Base-by-base conservation (phyloP, 106 monocot genomes). In the Acanthochlamys bracteata region DNA sequence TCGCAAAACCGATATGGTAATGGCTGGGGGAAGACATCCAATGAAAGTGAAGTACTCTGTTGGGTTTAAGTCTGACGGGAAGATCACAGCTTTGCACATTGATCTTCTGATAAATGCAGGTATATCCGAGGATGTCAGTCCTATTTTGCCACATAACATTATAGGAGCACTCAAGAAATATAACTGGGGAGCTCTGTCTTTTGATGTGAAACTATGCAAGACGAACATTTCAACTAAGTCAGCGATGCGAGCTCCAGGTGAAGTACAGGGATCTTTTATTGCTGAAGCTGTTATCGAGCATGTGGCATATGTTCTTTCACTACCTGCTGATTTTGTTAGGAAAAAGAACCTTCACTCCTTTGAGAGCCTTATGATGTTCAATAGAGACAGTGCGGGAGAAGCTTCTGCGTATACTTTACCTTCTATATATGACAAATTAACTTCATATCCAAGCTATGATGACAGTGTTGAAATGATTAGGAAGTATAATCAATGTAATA, bases 1-100 rank as follows among this genome's bases (percentile, higher is more conserved):
- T 71, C 85, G 93, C 41, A 82, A 89, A 63, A 93, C 86, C 24
- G 93, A 93, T 45, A 93, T 93, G 93, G 53, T 83, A 72, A 83
- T 93, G 55, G 61, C 76, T 16, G 89, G 85, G 56, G 93, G 93
- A 15, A 73, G 93, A 12, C 89, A 93, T 76, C 93, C 93, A 20
- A 89, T 89, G 83, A 81, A 86, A 55, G 67, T 83, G 25, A 80
- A 61, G 14, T 93, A 89, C 52, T 80, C 85, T 8, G 82, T 92
- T 0, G 89, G 89, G 16, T 86, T 85, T 74, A 93, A 89, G 33
- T 73, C 60, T 7, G 61, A 80, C 55, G 88, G 92, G 14, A 93
- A 88, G 51, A 80, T 93, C 40, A 93, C 88, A n/a, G 92, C 92
- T 40, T 60, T 93, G 70, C 77, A 84, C 56, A 23, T 88, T 23